A percentile compares a stretch with the other conserved stretches of the same genome.
phyloP scores from a whole-genome alignment of 75 land plant species.

The Sequoiadendron giganteum region DNA sequence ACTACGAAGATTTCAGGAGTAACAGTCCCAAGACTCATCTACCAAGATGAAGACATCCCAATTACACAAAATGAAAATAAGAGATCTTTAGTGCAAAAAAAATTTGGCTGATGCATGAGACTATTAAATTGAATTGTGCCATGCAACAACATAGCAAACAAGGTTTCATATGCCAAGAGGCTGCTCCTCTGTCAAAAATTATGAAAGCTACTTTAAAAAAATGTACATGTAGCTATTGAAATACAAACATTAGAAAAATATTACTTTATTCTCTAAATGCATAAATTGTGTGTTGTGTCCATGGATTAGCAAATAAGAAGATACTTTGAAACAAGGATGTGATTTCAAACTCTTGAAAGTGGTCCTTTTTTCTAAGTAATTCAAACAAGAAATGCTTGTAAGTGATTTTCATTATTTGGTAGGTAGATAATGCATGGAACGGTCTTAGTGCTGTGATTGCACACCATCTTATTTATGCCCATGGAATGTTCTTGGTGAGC shows the following conservation, averaged over 20 bases:
- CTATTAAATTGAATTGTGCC: not conserved
- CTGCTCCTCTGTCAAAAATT: not conserved
- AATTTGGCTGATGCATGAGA: not conserved
- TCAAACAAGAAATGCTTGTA: not conserved
- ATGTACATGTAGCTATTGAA: not conserved
- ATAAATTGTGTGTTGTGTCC: not conserved
- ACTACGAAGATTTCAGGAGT: not conserved
- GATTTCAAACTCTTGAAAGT: not conserved
- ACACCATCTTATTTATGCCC: not conserved
- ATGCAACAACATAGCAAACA: not conserved
- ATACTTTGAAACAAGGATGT: not conserved
- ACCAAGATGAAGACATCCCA: not conserved
- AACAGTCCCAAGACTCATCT: not conserved
- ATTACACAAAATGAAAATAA: not conserved
- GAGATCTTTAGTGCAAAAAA: not conserved
- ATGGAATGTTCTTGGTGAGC: not conserved
- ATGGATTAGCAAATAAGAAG: not conserved
- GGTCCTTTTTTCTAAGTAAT: not conserved
- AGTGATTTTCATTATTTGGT: not conserved
- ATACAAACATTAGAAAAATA: not conserved
- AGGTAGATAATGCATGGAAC: not conserved
- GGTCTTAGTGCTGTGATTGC: not conserved
- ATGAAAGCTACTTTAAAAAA: not conserved
- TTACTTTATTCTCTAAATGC: not conserved
- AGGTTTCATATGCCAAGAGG: not conserved